Percentiles rank a stretch among this genome's conserved stretches.
These are phyloP conservation scores for Punica granatum DNA, from an alignment of 345 rosid genomes.

Conservation along the genomic window DNA sequence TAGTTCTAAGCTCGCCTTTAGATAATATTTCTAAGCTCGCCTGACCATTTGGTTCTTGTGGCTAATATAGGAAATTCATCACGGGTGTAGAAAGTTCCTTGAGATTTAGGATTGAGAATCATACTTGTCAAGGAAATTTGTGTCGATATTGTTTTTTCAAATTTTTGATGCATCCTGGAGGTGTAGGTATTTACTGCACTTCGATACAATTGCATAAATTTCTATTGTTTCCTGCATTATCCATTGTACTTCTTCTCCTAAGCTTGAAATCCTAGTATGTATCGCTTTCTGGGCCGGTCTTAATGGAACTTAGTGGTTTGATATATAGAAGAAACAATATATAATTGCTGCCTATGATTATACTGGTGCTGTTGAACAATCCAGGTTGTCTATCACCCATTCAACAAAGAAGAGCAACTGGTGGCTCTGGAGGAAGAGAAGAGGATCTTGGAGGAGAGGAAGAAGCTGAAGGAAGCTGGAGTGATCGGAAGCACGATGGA, in stretches of 20 bases:
- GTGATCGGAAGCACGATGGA: constrained; percentile 93
- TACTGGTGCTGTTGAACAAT: neutral
- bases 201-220: neutral
- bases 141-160: too few species aligned
- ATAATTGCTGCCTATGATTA: neutral
- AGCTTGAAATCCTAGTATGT: neutral
- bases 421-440: constrained; percentile 85
- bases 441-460: constrained; percentile 66
- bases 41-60: neutral
- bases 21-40: too few species aligned
- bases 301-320: neutral
- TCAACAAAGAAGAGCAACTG: constrained; percentile 68
- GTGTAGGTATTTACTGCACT: neutral
- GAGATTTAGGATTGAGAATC: neutral
- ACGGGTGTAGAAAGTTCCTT: neutral
- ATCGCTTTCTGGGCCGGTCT: neutral
- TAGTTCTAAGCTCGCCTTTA: neutral
- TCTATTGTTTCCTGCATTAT: neutral
- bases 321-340: neutral
- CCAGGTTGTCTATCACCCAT: constrained; percentile 68
- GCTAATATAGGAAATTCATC: neutral
- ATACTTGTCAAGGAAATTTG: neutral
- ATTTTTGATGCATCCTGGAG: too few species aligned
- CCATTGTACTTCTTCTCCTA: neutral
- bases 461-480: constrained; percentile 84